Evolutionary conservation across 257 asterid genomes (phyloP), one percentile per base, ranked within the genome.

Genomic region (Solanum rostratum): DNA sequence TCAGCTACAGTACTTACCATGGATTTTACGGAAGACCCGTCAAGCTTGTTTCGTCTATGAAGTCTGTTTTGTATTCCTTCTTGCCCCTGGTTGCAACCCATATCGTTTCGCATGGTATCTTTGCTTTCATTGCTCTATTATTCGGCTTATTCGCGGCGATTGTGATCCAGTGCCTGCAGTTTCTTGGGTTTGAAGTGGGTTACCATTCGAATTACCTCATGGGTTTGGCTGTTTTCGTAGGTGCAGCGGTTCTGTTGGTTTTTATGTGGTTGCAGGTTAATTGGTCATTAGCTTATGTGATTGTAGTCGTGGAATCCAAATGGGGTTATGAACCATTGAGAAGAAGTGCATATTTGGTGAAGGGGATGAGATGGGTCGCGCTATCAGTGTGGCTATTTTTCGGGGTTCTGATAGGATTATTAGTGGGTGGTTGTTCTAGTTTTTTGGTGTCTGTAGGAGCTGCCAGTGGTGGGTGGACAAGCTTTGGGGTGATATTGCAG

Each of bases 221-320:
- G 68, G 86, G 81, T 12, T 80, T 87, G 7, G 41, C 45, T 13
- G 8, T 87, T 79, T 6, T 83, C 2, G 11, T 45, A 6, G 29
- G 76, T 10, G 69, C 66, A 9, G 24, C 87, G 66, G 29, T 85
- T 37, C 20, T 87, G 7, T 85, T 50, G 68, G 10, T 53, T 24
- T 0, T 90, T 81, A 2, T 91, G 27, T 88, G 86, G 89, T 15
- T 91, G 18, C 91, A 84, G 16, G 87, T 92, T 13, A 85, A 87
- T 86, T 91, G 96, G 96, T 45, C 79, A 4, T 63, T 94, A 78
- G 89, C 86, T 57, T 45, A n/a, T 49, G 92, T 86, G 74, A 63
- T 94, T 11, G 97, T 88, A 45, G 95, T 95, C 10, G 87, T 84
- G 73, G 99, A 95, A 41, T 91, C 94, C 3, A 87, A 86, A 83